Conservation (phyloP, 257 asterid genomes). For the Eucommia ulmoides region DNA sequence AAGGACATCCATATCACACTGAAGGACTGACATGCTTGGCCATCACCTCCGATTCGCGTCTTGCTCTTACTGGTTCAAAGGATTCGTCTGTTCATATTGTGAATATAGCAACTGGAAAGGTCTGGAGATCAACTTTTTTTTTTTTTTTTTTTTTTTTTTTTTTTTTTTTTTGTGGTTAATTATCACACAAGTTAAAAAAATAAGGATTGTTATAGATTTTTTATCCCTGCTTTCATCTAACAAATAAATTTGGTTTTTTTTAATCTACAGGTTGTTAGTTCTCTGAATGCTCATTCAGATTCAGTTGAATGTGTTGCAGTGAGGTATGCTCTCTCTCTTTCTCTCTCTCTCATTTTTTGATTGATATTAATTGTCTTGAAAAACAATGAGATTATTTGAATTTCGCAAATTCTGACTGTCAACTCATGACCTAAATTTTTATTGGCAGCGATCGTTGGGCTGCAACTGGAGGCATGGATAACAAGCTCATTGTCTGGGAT, state of each 20-base stretch:
- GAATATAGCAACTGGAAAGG: conserved; percentile 72
- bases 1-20: conserved; percentile 76
- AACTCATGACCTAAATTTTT: conserved; percentile 8
- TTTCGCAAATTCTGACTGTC: too few species aligned
- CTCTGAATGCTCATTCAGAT: conserved; percentile 61
- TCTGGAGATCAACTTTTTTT: too few species aligned
- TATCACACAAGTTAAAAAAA: too few species aligned
- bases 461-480: conserved; percentile 89
- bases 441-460: conserved; percentile 52
- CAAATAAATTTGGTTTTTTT: too few species aligned
- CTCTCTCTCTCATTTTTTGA: conserved; percentile 3
- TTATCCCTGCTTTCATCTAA: too few species aligned
- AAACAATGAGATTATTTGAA: too few species aligned
- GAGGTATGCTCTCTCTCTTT: conserved; percentile 32
- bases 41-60: conserved; percentile 61
- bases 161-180: too few species aligned
- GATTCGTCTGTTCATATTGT: conserved; percentile 68
- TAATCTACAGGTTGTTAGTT: conserved; percentile 62
- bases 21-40: conserved; percentile 82
- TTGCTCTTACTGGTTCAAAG: conserved; percentile 71
- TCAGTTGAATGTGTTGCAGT: conserved; percentile 81
- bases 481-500: conserved; percentile 82
- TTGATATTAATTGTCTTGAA: too few species aligned
- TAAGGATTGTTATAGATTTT: too few species aligned
- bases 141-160: too few species aligned